Conservation (phyloP, 2,329 filamentous ascomycete genomes). For the Xylariaceae sp. region DNA sequence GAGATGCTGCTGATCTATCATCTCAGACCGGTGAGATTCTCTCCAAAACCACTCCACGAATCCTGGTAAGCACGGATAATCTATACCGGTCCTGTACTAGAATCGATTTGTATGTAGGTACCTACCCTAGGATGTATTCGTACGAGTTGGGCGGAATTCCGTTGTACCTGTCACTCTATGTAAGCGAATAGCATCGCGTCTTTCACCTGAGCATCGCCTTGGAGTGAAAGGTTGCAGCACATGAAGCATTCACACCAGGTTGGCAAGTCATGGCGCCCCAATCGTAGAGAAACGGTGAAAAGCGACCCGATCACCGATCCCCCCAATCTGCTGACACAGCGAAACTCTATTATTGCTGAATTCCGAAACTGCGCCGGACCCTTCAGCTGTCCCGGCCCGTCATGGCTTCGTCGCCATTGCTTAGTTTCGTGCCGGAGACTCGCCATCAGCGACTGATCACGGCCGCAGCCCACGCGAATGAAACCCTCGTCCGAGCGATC, state of each 20-base stretch:
- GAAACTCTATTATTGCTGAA: constrained; percentile 8
- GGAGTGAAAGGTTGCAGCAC: no score
- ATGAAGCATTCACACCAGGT: no score
- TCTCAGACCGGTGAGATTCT: no score
- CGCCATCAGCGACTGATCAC: constrained; percentile 36
- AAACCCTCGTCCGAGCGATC: constrained; percentile 34
- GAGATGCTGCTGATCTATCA: no score
- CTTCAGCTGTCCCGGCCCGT: constrained; percentile 1
- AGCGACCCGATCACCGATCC: neutral
- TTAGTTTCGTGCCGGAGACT: constrained; percentile 35
- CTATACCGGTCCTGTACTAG: neutral
- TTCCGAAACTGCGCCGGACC: neutral
- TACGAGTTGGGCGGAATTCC: no score
- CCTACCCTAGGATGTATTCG: no score
- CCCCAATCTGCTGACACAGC: neutral
- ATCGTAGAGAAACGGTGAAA: constrained; percentile 1
- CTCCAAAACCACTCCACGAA: no score
- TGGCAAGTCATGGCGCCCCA: constrained; percentile 5
- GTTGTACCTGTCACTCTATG: no score
- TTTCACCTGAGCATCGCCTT: no score
- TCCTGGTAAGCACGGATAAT: no score
- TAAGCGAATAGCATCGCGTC: no score
- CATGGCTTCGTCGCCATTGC: constrained; percentile 28
- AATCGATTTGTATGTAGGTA: no score
- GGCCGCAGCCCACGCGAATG: constrained; percentile 36